Evolutionary conservation across 2,329 filamentous ascomycete species (phyloP).

Genomic region (Fusarium sp.): DNA sequence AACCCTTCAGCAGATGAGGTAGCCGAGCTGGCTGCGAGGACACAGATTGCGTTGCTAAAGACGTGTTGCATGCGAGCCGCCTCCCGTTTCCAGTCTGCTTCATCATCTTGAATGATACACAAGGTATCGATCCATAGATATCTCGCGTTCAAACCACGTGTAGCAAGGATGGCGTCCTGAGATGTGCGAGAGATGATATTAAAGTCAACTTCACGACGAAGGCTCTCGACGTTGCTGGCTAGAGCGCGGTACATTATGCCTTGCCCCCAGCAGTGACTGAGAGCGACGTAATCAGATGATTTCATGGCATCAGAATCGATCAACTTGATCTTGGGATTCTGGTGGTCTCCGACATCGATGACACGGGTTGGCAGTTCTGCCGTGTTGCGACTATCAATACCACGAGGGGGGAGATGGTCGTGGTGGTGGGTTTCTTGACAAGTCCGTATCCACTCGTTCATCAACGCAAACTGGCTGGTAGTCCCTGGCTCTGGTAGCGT

Average conservation of each 20-base stretch:
- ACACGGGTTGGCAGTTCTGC: background rate
- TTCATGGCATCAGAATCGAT: background rate
- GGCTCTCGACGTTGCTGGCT: background rate
- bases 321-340: background rate
- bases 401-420: background rate
- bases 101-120: background rate
- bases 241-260: background rate
- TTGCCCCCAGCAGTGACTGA: constrained; percentile 28
- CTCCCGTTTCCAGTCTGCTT: constrained; percentile 12
- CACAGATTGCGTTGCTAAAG: constrained; percentile 15
- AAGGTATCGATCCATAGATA: background rate
- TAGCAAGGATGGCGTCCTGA: constrained; percentile 18
- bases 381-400: background rate
- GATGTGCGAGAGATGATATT: constrained; percentile 1
- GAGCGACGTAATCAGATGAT: background rate
- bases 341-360: background rate
- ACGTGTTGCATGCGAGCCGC: constrained; percentile 11
- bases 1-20: constrained; percentile 1
- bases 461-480: background rate
- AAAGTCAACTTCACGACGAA: background rate
- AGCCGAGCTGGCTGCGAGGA: constrained; percentile 15
- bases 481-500: background rate
- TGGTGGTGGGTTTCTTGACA: background rate
- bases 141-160: constrained; percentile 5
- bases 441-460: background rate